Percentiles rank a stretch among this genome's conserved stretches.
These are phyloP conservation scores for Yamadazyma diddensiae DNA, from an alignment of 1,139 yeast species.

Conservation along the genomic window DNA sequence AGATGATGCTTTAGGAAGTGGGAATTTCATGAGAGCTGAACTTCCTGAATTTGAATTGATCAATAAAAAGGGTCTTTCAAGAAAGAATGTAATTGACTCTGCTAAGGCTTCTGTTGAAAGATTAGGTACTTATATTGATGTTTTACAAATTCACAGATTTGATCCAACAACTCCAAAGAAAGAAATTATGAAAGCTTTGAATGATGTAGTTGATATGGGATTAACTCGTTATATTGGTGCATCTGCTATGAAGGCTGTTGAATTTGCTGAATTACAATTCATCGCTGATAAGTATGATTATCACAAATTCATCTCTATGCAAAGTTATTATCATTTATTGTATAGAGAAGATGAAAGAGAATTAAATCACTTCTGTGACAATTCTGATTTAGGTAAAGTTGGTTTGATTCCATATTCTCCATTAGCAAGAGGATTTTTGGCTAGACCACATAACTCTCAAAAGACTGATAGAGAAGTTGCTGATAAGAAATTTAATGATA, in stretches of 20 bases:
- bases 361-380: slow-evolving; percentile 51
- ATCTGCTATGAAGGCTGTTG: slow-evolving; percentile 48
- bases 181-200: slow-evolving; percentile 54
- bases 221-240: slow-evolving; percentile 57
- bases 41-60: slow-evolving; percentile 16
- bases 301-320: slow-evolving; percentile 57
- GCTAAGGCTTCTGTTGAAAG: slow-evolving; percentile 46
- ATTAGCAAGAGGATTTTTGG: slow-evolving; percentile 22
- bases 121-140: slow-evolving; percentile 51
- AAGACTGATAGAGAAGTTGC: neutral
- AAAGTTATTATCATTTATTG: slow-evolving; percentile 52
- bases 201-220: slow-evolving; percentile 50
- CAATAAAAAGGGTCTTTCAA: slow-evolving; percentile 25
- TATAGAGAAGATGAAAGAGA: slow-evolving; percentile 63
- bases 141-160: slow-evolving; percentile 49
- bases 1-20: neutral
- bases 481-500: neutral
- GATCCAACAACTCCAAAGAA: slow-evolving; percentile 42
- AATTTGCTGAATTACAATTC: slow-evolving; percentile 49
- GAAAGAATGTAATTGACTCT: slow-evolving; percentile 55
- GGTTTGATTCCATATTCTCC: slow-evolving; percentile 55
- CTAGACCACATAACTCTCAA: neutral
- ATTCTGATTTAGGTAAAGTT: slow-evolving; percentile 23
- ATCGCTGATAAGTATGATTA: slow-evolving; percentile 26
- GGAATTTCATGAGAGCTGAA: neutral